Percentiles rank a stretch among this genome's conserved stretches.
phyloP scores from a whole-genome alignment of 768 basidiomycete species.

The Mycena indigotica region DNA sequence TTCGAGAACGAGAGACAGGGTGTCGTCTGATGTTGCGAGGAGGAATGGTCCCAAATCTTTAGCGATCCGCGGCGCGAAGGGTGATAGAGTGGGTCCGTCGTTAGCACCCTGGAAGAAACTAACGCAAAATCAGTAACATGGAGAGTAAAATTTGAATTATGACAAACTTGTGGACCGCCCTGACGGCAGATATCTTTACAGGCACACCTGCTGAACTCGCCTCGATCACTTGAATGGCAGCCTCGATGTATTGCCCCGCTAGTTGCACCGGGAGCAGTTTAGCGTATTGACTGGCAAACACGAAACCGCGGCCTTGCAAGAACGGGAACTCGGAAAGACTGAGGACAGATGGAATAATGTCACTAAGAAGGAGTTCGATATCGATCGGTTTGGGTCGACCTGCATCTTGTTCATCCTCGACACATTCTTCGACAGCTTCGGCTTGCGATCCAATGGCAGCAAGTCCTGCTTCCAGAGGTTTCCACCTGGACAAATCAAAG shows the following conservation, averaged over 20 bases:
- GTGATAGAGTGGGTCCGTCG: conserved; percentile 58
- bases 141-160: not conserved
- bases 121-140: conserved; percentile 13
- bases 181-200: conserved; percentile 92
- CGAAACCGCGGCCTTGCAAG: conserved; percentile 92
- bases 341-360: conserved; percentile 79
- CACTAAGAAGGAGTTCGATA: conserved; percentile 71
- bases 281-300: conserved; percentile 90
- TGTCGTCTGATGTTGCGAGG: conserved; percentile 79
- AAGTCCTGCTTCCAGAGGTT: conserved; percentile 82
- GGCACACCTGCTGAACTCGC: conserved; percentile 70
- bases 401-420: conserved; percentile 74
- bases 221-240: conserved; percentile 85
- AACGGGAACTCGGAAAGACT: conserved; percentile 80
- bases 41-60: conserved; percentile 85
- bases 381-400: conserved; percentile 71
- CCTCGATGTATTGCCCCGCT: conserved; percentile 84
- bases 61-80: conserved; percentile 74
- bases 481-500: conserved; percentile 68
- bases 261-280: conserved; percentile 70
- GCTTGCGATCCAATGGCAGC: conserved; percentile 82
- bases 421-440: conserved; percentile 71
- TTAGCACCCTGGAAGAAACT: conserved; percentile 70
- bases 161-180: conserved; percentile 84
- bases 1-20: conserved; percentile 84